A percentile compares a stretch with the other conserved stretches of the same genome.
phyloP scores from a whole-genome alignment of 805 yeast species.

The Saitoella complicata region DNA sequence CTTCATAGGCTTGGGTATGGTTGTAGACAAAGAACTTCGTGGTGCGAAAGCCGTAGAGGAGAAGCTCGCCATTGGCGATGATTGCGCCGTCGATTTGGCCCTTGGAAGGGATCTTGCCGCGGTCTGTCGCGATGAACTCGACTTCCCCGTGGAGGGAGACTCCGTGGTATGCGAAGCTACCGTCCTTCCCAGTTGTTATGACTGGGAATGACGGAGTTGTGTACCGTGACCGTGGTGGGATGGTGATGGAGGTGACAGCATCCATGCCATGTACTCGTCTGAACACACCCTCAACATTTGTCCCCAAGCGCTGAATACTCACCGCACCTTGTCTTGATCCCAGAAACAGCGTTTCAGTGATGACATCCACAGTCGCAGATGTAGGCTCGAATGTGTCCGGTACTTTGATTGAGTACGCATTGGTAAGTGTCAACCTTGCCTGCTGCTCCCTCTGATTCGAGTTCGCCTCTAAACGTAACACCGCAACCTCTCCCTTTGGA shows the following conservation, averaged over 20 bases:
- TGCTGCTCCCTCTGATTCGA: neutral
- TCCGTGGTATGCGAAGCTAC: conserved; percentile 5
- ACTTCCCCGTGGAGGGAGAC: neutral
- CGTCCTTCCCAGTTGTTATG: conserved; percentile 9
- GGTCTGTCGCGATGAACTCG: conserved; percentile 25
- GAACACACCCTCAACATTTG: no score
- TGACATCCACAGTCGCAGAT: neutral
- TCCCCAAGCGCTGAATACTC: no score
- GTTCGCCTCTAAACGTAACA: conserved; percentile 25
- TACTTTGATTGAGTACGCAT: conserved; percentile 8
- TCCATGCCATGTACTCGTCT: no score
- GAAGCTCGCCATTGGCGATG: conserved; percentile 25
- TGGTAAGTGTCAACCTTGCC: conserved; percentile 7
- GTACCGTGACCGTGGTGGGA: no score
- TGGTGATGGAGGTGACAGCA: no score
- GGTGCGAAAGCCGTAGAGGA: conserved; percentile 71
- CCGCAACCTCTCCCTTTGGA: conserved; percentile 34
- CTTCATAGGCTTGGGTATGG: conserved; percentile 57
- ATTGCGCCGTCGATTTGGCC: conserved; percentile 66
- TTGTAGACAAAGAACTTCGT: conserved; percentile 67
- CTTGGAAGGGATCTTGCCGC: conserved; percentile 43
- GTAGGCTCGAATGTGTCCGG: conserved; percentile 2
- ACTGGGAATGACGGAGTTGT: no score
- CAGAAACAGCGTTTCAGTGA: conserved; percentile 1
- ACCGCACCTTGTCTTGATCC: neutral